Conservation (phyloP, 1,139 yeast genomes). For the Blastobotrys persicus region DNA sequence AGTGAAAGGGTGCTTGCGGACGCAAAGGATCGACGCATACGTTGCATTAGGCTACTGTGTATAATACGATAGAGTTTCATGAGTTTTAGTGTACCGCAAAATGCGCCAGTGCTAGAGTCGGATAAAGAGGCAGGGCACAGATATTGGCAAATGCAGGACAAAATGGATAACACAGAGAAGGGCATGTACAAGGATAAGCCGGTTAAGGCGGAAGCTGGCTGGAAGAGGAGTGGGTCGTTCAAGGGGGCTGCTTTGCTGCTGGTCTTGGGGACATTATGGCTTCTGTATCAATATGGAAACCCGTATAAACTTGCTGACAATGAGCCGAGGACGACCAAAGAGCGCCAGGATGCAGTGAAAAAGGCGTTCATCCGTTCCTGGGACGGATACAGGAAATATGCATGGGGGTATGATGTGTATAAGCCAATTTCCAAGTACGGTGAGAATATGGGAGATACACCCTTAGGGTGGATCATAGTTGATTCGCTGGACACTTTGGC, state of each 20-base stretch:
- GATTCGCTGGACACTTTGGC: conserved; percentile 83
- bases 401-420: conserved; percentile 80
- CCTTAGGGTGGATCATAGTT: conserved; percentile 94
- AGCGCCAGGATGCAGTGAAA: conserved; percentile 55
- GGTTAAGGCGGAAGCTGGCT: not conserved
- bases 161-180: not conserved
- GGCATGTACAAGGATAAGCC: conserved; percentile 4
- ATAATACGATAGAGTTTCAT: not conserved
- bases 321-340: conserved; percentile 7
- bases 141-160: not conserved
- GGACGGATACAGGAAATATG: conserved; percentile 72
- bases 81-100: not conserved
- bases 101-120: not conserved
- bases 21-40: no score
- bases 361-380: conserved; percentile 72
- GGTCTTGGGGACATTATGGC: not conserved
- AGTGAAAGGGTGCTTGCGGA: no score
- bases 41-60: not conserved
- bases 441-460: conserved; percentile 76
- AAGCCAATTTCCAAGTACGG: conserved; percentile 59
- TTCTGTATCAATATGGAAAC: not conserved
- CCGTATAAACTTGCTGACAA: not conserved
- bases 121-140: not conserved
- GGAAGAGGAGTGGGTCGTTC: not conserved
- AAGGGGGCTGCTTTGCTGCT: not conserved